Evolutionary conservation across 169 alveolate genomes (phyloP), one percentile per base, ranked within the genome.

Genomic region (Cryptosporidium sp.): DNA sequence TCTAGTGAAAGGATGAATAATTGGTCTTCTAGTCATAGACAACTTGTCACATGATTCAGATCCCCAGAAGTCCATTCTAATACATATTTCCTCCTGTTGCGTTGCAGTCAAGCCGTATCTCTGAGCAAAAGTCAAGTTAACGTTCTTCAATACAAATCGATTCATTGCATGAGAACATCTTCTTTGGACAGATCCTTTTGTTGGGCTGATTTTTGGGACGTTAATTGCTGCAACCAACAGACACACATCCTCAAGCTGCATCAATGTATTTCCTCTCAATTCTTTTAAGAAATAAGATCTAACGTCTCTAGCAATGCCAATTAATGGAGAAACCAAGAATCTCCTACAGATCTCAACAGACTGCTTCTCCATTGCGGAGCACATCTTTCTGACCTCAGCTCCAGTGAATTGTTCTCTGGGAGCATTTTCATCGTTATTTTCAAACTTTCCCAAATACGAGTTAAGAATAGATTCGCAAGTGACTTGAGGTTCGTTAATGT

Each of bases 141-240:
- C 75, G n/a, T 29, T 80, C 41, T 80, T 80, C 31, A 80, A 37
- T 7, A 80, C 75, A 65, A 80, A 80, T 39, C 59, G 33, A 61
- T 80, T 80, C 89, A 80, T 80, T 0, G 89, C 89, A 23, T 80
- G 89, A 26, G 89, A 58, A 50, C 89, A 80, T 16, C 89, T 61
- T 33, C 89, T 80, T 41, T 80, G 80, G 12, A 80, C 37, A 0
- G 75, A 33, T 21, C 75, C 80, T 43, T 80, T 80, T 9, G 55
- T 41, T 39, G 61, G 69, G 23, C 55, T 65, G 26, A 80, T n/a
- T 26, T 80, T 80, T 43, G 89, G 89, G 9, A 80, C 35, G 62
- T 80, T 80, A 9, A 80, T 62, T 14, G 89, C 89, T 9, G 89
- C 73, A 7, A 80, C 75, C 18, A 80, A 50, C 2, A 80, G 51